Conservation (phyloP, 2,329 filamentous ascomycete genomes). For the Penicillium sp. region DNA sequence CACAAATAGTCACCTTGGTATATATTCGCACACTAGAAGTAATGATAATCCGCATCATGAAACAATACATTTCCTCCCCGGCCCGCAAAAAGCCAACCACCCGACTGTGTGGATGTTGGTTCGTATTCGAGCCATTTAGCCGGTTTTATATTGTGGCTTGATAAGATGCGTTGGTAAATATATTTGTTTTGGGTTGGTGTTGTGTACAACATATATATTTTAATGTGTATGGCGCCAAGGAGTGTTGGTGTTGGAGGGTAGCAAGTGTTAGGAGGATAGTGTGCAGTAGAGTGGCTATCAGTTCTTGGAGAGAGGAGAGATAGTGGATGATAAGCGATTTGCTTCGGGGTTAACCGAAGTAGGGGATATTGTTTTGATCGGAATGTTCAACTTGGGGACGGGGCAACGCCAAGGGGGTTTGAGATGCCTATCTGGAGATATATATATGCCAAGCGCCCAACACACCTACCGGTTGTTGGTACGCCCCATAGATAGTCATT, state of each 20-base stretch:
- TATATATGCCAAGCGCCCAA: neutral
- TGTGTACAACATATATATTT: too few species aligned
- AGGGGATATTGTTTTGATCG: neutral
- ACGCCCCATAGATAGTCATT: too few species aligned
- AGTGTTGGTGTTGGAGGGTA: neutral
- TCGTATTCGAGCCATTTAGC: too few species aligned
- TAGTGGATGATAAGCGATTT: neutral
- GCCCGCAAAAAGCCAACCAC: constrained; percentile 20
- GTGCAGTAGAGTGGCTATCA: neutral
- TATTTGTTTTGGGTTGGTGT: constrained; percentile 3
- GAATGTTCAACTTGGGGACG: neutral
- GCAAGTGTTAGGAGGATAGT: too few species aligned
- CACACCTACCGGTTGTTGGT: neutral
- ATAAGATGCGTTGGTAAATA: constrained; percentile 20
- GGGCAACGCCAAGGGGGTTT: neutral
- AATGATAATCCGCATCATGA: constrained; percentile 20
- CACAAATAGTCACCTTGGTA: constrained; percentile 13
- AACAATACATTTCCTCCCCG: constrained; percentile 8
- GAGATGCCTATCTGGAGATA: neutral
- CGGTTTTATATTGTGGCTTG: constrained; percentile 15
- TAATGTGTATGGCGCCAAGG: neutral
- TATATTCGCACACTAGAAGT: neutral
- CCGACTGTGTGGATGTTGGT: neutral
- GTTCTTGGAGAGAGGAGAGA: neutral
- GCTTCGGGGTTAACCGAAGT: neutral